A percentile compares a stretch with the other conserved stretches of the same genome.
Evolutionary conservation across 768 basidiomycete genomes (phyloP).

Genomic region (Psilocybe cubensis): DNA sequence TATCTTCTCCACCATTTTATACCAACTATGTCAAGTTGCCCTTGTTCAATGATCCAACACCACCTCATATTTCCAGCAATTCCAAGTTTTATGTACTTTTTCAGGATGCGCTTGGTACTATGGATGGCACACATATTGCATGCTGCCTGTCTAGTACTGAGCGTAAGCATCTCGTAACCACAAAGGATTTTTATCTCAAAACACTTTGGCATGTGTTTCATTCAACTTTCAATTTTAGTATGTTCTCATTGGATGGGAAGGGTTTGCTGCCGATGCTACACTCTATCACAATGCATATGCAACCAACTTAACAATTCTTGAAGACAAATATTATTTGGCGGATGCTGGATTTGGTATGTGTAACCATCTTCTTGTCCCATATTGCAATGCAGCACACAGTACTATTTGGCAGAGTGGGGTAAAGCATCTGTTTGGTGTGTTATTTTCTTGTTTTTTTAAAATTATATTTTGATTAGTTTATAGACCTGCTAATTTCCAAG

Average conservation of each 20-base stretch:
- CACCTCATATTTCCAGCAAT: constrained; percentile 3
- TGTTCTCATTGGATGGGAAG: constrained; percentile 17
- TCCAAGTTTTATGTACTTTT: constrained; percentile 30
- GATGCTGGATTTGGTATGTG: constrained; percentile 32
- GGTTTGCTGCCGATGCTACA: constrained; percentile 24
- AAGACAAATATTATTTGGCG: constrained; percentile 33
- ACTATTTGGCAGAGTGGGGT: constrained; percentile 43
- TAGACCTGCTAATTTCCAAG: constrained; percentile 30
- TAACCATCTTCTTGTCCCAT: constrained; percentile 40
- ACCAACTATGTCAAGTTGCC: constrained; percentile 22
- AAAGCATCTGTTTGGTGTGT: constrained; percentile 20
- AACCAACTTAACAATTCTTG: constrained; percentile 31
- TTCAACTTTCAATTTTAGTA: constrained; percentile 7
- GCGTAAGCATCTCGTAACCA: constrained; percentile 19
- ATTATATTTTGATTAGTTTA: constrained; percentile 9
- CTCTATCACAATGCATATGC: constrained; percentile 33
- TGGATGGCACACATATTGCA: constrained; percentile 26
- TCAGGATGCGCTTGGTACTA: constrained; percentile 24
- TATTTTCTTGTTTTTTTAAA: no score
- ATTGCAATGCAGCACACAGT: constrained; percentile 34
- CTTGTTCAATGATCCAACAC: not conserved
- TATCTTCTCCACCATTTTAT: constrained; percentile 31
- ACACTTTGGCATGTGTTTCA: constrained; percentile 7
- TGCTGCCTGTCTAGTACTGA: constrained; percentile 20
- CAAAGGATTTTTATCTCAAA: constrained; percentile 21